Evolutionary conservation across 192 early-diverging fungal genomes (phyloP).

Genomic region (Geranomyces variabilis): DNA sequence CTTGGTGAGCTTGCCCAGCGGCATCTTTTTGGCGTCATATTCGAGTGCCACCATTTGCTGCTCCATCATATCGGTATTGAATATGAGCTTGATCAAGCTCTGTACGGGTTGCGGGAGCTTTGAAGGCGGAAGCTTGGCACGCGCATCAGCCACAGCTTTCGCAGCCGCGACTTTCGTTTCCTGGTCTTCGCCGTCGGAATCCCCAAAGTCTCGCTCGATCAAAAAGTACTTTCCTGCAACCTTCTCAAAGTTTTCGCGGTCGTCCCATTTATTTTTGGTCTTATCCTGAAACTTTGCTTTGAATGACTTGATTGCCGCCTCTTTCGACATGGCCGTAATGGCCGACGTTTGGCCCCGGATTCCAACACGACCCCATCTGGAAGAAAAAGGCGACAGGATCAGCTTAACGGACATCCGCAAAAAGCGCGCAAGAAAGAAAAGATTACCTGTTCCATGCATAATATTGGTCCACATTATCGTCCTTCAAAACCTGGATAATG

Average conservation of each 20-base stretch:
- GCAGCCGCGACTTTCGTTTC: neutral
- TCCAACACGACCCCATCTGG: slow-evolving; percentile 79
- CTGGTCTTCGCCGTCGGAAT: slow-evolving; percentile 30
- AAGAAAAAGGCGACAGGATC: no score
- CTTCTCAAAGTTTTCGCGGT: slow-evolving; percentile 58
- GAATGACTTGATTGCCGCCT: slow-evolving; percentile 46
- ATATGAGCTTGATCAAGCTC: slow-evolving; percentile 69
- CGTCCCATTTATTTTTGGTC: slow-evolving; percentile 69
- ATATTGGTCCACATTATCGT: slow-evolving; percentile 40
- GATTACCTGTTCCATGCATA: slow-evolving; percentile 58
- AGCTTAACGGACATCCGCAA: no score
- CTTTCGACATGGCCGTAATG: slow-evolving; percentile 16
- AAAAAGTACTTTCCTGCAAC: slow-evolving; percentile 63
- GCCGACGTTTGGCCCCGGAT: slow-evolving; percentile 55
- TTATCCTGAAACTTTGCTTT: slow-evolving; percentile 67
- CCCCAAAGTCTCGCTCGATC: slow-evolving; percentile 68
- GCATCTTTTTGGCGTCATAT: slow-evolving; percentile 75
- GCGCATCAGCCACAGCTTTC: no score
- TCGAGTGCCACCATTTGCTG: slow-evolving; percentile 67
- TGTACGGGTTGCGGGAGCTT: slow-evolving; percentile 46
- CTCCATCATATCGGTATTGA: slow-evolving; percentile 60
- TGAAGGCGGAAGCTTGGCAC: slow-evolving; percentile 30
- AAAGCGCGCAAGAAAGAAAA: no score
- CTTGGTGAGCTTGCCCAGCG: slow-evolving; percentile 75
- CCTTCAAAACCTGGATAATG: slow-evolving; percentile 63